Conservation (phyloP, 495 filamentous ascomycete species). For the Lophiostoma macrostomum region DNA sequence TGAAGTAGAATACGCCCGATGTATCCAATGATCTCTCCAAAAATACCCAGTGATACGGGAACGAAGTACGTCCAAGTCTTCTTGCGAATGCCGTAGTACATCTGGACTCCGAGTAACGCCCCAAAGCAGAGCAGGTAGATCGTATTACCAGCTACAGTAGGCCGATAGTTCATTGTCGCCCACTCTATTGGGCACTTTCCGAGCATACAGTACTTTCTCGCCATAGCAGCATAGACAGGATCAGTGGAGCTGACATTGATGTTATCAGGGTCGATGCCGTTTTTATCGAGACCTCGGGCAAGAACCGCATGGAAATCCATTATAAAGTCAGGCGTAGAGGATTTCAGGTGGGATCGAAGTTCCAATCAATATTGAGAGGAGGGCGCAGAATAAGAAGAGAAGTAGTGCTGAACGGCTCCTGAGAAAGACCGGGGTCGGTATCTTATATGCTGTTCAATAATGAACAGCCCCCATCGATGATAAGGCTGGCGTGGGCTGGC, state of each 20-base stretch:
- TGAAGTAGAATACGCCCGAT: conserved; percentile 42
- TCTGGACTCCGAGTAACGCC: conserved; percentile 37
- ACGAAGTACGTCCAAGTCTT: conserved; percentile 47
- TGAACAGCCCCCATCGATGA: too few relatives aligned
- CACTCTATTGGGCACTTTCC: conserved; percentile 20
- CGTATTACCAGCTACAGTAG: conserved; percentile 42
- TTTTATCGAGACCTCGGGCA: background rate
- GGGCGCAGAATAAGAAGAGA: too few relatives aligned
- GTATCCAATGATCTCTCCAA: conserved; percentile 47
- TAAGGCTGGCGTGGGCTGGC: too few relatives aligned
- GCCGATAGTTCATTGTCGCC: conserved; percentile 39
- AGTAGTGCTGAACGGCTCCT: too few relatives aligned
- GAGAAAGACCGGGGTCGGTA: too few relatives aligned
- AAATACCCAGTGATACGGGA: conserved; percentile 40
- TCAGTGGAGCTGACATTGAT: conserved; percentile 25
- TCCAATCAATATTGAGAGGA: too few relatives aligned
- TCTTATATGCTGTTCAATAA: too few relatives aligned
- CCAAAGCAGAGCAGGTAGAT: conserved; percentile 42
- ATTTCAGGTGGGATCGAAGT: too few relatives aligned
- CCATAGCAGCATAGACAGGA: conserved; percentile 12
- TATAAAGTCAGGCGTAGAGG: too few relatives aligned
- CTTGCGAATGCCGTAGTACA: conserved; percentile 41
- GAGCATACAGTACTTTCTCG: conserved; percentile 16
- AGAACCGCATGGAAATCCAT: background rate
- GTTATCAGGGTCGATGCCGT: conserved; percentile 21